Percentiles rank a stretch among this genome's conserved stretches.
phyloP scores from a whole-genome alignment of 768 basidiomycete genomes.

The Termitomyces sp. region DNA sequence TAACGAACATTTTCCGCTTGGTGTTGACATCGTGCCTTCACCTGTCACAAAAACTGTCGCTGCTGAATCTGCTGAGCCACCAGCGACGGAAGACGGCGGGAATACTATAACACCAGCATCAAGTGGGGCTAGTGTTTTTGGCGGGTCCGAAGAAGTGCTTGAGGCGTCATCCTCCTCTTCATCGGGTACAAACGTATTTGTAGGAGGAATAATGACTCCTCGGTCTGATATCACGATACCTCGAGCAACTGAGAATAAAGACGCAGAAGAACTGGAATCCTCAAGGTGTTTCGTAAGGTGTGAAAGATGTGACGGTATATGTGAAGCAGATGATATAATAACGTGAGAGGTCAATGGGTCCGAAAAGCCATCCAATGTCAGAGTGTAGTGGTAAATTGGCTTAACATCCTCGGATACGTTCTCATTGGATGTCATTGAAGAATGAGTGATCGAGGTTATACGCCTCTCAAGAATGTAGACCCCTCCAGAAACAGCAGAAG shows the following conservation, averaged over 20 bases:
- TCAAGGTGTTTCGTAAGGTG: conserved; percentile 14
- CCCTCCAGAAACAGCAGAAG: conserved; percentile 74
- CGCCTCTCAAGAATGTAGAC: conserved; percentile 66
- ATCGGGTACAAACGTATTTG: background rate
- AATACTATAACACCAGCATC: conserved; percentile 74
- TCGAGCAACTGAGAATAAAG: conserved; percentile 13
- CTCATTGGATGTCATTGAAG: background rate
- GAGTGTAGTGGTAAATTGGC: conserved; percentile 26
- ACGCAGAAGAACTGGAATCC: background rate
- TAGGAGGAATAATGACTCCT: conserved; percentile 23
- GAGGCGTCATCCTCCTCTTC: conserved; percentile 17
- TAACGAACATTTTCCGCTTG: conserved; percentile 63
- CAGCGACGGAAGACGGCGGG: conserved; percentile 56
- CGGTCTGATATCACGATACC: conserved; percentile 33
- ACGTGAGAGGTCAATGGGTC: conserved; percentile 50
- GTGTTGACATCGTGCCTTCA: conserved; percentile 68
- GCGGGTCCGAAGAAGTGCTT: conserved; percentile 14
- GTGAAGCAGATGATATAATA: conserved; percentile 43
- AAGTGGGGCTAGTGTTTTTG: conserved; percentile 18
- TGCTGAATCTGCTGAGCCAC: conserved; percentile 40
- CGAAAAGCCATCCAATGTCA: conserved; percentile 55
- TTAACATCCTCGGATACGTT: background rate
- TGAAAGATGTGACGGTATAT: conserved; percentile 24
- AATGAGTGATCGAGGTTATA: conserved; percentile 24
- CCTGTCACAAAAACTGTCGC: conserved; percentile 67